Conservation (phyloP, 768 basidiomycete genomes). For the Tubosaeta sp. region DNA sequence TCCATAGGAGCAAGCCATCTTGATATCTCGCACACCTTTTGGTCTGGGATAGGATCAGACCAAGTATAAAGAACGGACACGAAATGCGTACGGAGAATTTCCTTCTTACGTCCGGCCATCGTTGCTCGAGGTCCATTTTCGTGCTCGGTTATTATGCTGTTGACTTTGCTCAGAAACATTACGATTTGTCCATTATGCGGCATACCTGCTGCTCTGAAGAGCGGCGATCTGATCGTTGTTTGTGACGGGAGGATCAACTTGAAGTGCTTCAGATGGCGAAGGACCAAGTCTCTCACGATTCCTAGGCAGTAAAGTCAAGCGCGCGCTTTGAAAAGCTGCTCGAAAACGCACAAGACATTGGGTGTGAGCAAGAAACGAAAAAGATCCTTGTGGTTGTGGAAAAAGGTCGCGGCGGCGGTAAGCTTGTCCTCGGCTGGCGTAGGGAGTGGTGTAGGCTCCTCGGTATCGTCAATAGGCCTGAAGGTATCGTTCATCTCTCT, state of each 20-base stretch:
- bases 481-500: not conserved
- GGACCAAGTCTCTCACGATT: not conserved
- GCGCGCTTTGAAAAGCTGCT: too few relatives aligned
- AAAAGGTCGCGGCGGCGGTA: not conserved
- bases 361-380: not conserved
- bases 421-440: not conserved
- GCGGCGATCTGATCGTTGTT: not conserved
- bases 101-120: not conserved
- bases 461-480: not conserved
- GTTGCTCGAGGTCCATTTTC: not conserved
- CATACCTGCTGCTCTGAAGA: not conserved
- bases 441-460: not conserved
- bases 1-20: constrained; percentile 1
- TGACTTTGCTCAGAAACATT: not conserved
- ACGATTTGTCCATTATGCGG: not conserved
- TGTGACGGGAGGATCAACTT: not conserved
- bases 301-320: not conserved
- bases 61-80: too few relatives aligned
- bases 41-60: not conserved
- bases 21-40: not conserved
- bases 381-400: not conserved
- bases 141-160: not conserved
- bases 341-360: not conserved
- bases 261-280: not conserved
- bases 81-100: not conserved